Base-by-base conservation (phyloP, 805 yeast genomes). In the Metschnikowia proteae region DNA sequence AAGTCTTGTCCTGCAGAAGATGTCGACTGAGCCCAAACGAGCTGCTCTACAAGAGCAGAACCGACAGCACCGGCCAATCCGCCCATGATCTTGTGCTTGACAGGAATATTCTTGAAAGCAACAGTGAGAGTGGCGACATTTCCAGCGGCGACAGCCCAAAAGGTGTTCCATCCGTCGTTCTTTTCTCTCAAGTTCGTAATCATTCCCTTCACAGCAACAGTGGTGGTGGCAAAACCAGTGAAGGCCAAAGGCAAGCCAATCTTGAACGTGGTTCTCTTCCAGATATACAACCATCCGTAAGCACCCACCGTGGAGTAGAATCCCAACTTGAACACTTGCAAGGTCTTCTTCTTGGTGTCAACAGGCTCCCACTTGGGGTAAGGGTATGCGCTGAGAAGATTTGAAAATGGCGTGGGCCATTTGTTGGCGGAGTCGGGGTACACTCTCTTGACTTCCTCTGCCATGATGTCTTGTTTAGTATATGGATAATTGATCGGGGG, bases 101-200 rank as follows among this genome's bases (percentile, higher is more conserved):
- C 57, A 1, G 78, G 76, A 71, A 71, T 66, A 45, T 53, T 61
- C 62, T 63, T 67, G 61, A 72, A 70, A 4, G 74, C 73, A 43
- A 67, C 71, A 50, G 77, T 72, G 57, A 81, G 68, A 48, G 69
- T 67, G 23, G 70, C 69, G 57, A 76, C 63, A 60, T 77, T 79
- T 50, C 73, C 76, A 37, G 76, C 62, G 38, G 78, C 77, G 50
- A 82, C 86, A 17, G 80, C 79, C 86, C 87, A 82, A 59, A 81
- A 76, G 17, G 80, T 76, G 64, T 83, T 84, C 70, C 79, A 68
- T 11, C 82, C 82, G 59, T 83, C 86, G 58, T 80, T 81, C 60
- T 73, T 75, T 63, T 80, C 82, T 60, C 87, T 74, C 57, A 84
- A 65, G 64, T 84, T 84, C 53, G 85, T 73, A 31, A 79, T 53